Base-by-base conservation (phyloP, 345 rosid species). In the Bruguiera gymnorhiza region DNA sequence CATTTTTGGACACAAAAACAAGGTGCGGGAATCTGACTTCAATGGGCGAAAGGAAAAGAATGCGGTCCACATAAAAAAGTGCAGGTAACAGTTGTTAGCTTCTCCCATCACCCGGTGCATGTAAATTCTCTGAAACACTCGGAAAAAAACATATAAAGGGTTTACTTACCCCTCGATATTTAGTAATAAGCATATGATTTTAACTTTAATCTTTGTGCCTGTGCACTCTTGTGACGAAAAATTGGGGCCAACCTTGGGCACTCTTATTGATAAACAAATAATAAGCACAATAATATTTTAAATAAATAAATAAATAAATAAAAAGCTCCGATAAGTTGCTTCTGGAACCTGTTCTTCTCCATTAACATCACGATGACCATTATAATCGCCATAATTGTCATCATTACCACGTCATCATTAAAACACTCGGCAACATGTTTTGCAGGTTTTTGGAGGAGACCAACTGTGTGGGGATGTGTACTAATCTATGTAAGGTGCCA, bases 401-500 rank as follows among this genome's bases (percentile, higher is more conserved):
- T 58, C 66, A 77, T 57, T 34, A 61, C 73, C 63, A 27, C 70
- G 66, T 46, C 78, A 78, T 76, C 67, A 66, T 57, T 69, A 60
- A 68, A 39, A 16, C 46, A 68, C 37, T 18, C 24, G 63, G 61
- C 6, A 16, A 32, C 26, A 23, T 29, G 15, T 59, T 67, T 67
- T 77, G 68, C 79, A 94, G 99, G 85, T 88, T 95, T 78, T 81
- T 95, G 53, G 99, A 90, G 78, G 89, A 88, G 78, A 78, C 86
- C 36, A 88, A 87, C 72, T 95, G 99, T 70, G 88, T 86, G 13
- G 96, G 99, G 36, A 88, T 87, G 97, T 95, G 99, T 76, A 87
- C 88, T 51, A 91, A 95, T 79, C 82, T 95, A 16, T 95, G 99
- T 58, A 95, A 87, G 80, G 75, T 83, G 66, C 96, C 99, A 58